A percentile compares a stretch with the other conserved stretches of the same genome.
These are phyloP conservation scores for Sparassis latifolia DNA, from an alignment of 1,284 basidiomycete genomes.

Conservation along the genomic window DNA sequence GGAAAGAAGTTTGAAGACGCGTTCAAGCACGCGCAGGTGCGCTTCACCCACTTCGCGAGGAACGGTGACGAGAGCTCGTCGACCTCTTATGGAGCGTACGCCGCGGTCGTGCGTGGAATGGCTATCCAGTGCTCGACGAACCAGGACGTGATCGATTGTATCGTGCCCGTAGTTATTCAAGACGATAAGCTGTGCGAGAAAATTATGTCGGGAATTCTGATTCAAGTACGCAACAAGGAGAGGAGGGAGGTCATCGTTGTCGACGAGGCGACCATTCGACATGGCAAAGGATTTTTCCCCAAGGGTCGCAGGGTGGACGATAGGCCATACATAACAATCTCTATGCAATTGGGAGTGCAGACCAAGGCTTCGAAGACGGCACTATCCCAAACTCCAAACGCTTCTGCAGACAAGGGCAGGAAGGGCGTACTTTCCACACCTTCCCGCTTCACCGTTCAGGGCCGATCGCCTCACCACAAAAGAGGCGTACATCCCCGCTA, in stretches of 20 bases:
- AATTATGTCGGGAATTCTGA: conserved; percentile 3
- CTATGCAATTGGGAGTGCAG: conserved; percentile 6
- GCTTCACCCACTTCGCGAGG: conserved; percentile 8
- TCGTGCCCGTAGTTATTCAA: conserved; percentile 4
- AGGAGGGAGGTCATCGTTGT: background rate
- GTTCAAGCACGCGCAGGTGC: conserved; percentile 6
- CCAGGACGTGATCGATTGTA: conserved; percentile 2
- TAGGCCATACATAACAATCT: conserved; percentile 6
- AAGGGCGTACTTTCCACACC: background rate
- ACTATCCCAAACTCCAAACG: background rate
- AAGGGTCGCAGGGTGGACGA: background rate
- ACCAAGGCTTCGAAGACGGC: background rate
- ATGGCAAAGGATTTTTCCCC: background rate
- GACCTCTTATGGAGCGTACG: background rate
- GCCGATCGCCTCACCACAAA: background rate
- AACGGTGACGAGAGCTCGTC: background rate
- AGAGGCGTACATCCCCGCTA: conserved; percentile 1
- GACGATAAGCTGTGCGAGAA: background rate
- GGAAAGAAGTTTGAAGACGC: conserved; percentile 1
- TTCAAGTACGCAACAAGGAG: conserved; percentile 3
- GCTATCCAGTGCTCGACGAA: background rate
- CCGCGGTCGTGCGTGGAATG: conserved; percentile 5
- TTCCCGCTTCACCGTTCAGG: background rate
- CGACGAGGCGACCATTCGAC: background rate
- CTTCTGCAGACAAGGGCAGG: background rate